Base-by-base conservation (phyloP, 768 basidiomycete species). In the Hortiboletus flavorubellus region DNA sequence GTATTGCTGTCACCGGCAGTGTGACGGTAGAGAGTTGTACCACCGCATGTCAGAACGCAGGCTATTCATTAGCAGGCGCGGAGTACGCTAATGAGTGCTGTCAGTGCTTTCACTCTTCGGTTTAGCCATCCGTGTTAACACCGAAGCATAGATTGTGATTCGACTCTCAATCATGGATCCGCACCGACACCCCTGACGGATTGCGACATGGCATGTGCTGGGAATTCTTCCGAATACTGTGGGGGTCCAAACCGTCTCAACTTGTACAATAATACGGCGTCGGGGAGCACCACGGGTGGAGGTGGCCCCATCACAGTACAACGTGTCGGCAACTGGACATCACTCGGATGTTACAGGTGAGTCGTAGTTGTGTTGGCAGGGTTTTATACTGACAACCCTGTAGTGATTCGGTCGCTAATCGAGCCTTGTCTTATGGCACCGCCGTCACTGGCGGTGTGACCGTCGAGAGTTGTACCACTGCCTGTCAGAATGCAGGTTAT, bases 271-370 rank as follows among this genome's bases (percentile, higher is more conserved):
- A 41, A 58, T 18, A 64, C 63, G 4, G 18, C 35, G 6, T 9
- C 38, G 1, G 46, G 39, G 1, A 23, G 41, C 8, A 37, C 33
- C 15, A 41, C 43, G 4, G 10, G 37, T 5, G 38, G 43, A 16
- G 40, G 49, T 26, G 68, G 79, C 15, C 87, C 89, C 0, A 58
- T 72, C 16, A 81, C 80, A 23, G 76, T 80, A 0, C 73, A 78
- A 5, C 79, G 67, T 46, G 78, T 85, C 30, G 87, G 86, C 5
- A 73, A 78, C 30, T 91, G 89, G 88, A 65, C 72, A 7, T 85
- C 82, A 0, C 77, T 90, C 31, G 89, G 89, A n/a, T 91, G 89
- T 66, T 89, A 80, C 72, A 85, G 73, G 88, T 86, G 62, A 55
- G 76, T 9, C n/a, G 4, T 8, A 4, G 18, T 35, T 26, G 10